These are phyloP conservation scores for Penicillium sp. DNA, from an alignment of 2,329 filamentous ascomycete species.

Conservation along the genomic window DNA sequence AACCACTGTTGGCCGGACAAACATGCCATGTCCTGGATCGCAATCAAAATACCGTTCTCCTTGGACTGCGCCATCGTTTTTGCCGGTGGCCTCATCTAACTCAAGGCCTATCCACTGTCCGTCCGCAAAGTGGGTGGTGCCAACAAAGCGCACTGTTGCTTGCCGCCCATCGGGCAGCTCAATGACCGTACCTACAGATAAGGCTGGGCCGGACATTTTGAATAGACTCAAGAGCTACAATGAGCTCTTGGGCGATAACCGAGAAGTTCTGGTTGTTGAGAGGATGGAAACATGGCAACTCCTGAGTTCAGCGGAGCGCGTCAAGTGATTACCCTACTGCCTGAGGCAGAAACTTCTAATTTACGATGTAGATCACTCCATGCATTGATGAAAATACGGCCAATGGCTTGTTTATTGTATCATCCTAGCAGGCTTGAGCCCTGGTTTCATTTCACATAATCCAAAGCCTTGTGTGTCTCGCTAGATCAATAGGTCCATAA, in stretches of 20 bases:
- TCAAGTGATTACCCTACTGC: conserved; percentile 11
- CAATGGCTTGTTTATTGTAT: not conserved
- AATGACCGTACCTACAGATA: conserved; percentile 66
- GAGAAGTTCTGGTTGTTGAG: conserved; percentile 8
- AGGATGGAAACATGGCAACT: conserved; percentile 7
- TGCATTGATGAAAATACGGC: not conserved
- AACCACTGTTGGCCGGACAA: conserved; percentile 72
- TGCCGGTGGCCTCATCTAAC: conserved; percentile 75
- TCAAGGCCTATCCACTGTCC: conserved; percentile 91
- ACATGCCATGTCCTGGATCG: conserved; percentile 70
- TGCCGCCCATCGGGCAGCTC: conserved; percentile 74
- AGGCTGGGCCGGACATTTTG: conserved; percentile 28
- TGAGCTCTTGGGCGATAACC: conserved; percentile 12
- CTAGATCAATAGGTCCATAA: not conserved
- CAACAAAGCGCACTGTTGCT: conserved; percentile 77
- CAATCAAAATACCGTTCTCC: conserved; percentile 89
- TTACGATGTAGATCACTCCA: not conserved
- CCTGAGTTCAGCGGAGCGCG: conserved; percentile 16
- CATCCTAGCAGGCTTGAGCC: not conserved
- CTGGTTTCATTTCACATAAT: not conserved
- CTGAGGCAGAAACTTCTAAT: conserved; percentile 19
- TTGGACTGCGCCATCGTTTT: conserved; percentile 91
- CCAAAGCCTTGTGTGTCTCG: not conserved
- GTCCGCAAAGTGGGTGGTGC: conserved; percentile 72
- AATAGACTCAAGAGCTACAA: conserved; percentile 9